Conservation (phyloP, 2,329 filamentous ascomycete species). For the Sporothrix globosa region DNA sequence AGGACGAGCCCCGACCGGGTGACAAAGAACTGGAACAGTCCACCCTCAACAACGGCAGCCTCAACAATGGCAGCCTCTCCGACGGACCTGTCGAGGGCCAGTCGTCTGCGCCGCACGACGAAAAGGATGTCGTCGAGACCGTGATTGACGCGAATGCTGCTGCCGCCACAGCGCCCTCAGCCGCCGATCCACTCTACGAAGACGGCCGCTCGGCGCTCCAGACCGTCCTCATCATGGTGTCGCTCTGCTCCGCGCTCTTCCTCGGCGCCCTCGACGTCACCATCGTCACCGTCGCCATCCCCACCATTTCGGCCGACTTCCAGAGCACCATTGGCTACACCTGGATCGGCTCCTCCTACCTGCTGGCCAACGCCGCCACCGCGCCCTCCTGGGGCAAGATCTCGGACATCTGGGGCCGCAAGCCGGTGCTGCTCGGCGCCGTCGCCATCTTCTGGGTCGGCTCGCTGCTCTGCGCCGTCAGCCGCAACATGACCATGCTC, state of each 20-base stretch:
- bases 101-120: background rate
- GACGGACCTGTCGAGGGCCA: background rate
- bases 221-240: slow-evolving; percentile 45
- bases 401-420: slow-evolving; percentile 62
- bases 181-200: slow-evolving; percentile 32
- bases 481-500: slow-evolving; percentile 51
- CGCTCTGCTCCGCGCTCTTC: slow-evolving; percentile 49
- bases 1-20: background rate
- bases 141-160: background rate
- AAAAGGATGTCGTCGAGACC: background rate
- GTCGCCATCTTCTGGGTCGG: slow-evolving; percentile 57
- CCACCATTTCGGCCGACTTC: slow-evolving; percentile 62
- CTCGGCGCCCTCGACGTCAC: slow-evolving; percentile 57
- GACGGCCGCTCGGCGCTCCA: slow-evolving; percentile 41
- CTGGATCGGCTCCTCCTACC: slow-evolving; percentile 76
- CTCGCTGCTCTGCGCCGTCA: slow-evolving; percentile 53
- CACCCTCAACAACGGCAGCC: slow-evolving; percentile 5
- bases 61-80: slow-evolving; percentile 14
- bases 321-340: slow-evolving; percentile 68
- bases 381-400: slow-evolving; percentile 72
- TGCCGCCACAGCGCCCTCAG: background rate
- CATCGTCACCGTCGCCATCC: slow-evolving; percentile 64
- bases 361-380: slow-evolving; percentile 68
- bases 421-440: slow-evolving; percentile 55
- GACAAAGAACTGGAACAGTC: slow-evolving; percentile 1